Evolutionary conservation across 768 basidiomycete genomes (phyloP).

Genomic region (Tricholoma sp.): DNA sequence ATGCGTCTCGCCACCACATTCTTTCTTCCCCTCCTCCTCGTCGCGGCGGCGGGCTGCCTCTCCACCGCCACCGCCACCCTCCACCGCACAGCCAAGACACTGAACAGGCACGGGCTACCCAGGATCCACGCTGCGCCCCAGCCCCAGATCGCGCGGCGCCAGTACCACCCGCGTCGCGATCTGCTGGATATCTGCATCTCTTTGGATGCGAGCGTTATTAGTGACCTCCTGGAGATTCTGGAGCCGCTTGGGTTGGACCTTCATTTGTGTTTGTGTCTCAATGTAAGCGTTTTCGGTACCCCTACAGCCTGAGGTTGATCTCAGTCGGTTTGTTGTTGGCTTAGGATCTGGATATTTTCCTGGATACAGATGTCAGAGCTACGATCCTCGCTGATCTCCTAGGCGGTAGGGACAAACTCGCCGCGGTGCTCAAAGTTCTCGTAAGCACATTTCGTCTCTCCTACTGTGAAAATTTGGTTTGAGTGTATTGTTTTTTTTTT

Average conservation of each 20-base stretch:
- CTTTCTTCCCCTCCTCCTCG: constrained; percentile 12
- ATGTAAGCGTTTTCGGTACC: too few species aligned
- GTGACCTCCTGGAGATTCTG: constrained; percentile 10
- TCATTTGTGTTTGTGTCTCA: constrained; percentile 15
- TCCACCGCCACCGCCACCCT: constrained; percentile 6
- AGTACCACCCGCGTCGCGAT: constrained; percentile 13
- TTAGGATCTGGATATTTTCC: constrained; percentile 14
- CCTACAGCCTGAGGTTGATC: too few species aligned
- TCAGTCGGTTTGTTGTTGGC: not conserved
- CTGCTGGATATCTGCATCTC: constrained; percentile 15
- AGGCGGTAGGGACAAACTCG: constrained; percentile 13
- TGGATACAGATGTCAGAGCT: constrained; percentile 12
- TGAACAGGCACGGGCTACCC: constrained; percentile 5
- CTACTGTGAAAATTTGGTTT: too few species aligned
- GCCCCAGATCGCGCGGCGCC: constrained; percentile 12
- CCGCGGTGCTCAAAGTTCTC: constrained; percentile 11
- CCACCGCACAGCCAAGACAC: constrained; percentile 5
- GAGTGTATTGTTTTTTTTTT: not conserved
- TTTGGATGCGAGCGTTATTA: constrained; percentile 10
- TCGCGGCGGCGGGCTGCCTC: constrained; percentile 9
- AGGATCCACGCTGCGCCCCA: constrained; percentile 5
- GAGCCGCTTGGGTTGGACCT: constrained; percentile 11
- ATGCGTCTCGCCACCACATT: constrained; percentile 16
- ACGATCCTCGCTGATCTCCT: constrained; percentile 10
- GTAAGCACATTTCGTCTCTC: constrained; percentile 3